Evolutionary conservation across 371 early-diverging fungal species (phyloP), one percentile per base, ranked within the genome.

Genomic region (Funneliformis caledonium): DNA sequence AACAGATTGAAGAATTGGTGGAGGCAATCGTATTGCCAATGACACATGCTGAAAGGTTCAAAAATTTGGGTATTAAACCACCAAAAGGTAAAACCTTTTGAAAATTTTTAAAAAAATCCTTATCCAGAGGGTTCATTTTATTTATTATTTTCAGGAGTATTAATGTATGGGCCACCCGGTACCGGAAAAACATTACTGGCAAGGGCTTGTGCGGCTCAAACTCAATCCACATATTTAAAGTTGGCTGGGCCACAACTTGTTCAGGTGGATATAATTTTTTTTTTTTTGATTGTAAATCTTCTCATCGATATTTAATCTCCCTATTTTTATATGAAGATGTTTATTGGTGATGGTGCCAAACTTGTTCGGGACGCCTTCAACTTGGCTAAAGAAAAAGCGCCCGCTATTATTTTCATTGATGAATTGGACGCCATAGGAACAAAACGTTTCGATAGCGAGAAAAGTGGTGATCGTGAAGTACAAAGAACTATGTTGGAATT

Each of bases 401-500:
- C 99, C 4, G 95, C 99, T 26, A 99, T 99, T 85, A 99, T 99
- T 84, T 99, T 99, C 85, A 99, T 99, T 85, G 99, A 99, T 88
- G 99, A 99, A 88, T 92, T 99, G 84, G 99, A 99, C 87, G 99
- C 99, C 60, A 94, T 99, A 82, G 99, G 99, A 82, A 98, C 99
- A 43, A 99, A 99, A 88, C 96, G 99, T 85, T 97, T 97, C 80
- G 99, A 99, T 85, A 94, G 94, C 81, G 99, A 99, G 72, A 98
- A 97, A 86, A 95, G 96, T 69, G 99, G 99, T 82, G 99, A 99
- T 90, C 96, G 99, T 85, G 99, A 99, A 91, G 99, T 99, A 16
- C 99, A 99, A 86, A 92, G 99, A 85, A 99, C 99, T 43, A 99
- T 99, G 99, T 88, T 99, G 87, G 99, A 99, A 89, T 92, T 99